Percentiles rank a stretch among this genome's conserved stretches.
phyloP scores from a whole-genome alignment of 2,329 filamentous ascomycete species.

The Penicillium frequentans region DNA sequence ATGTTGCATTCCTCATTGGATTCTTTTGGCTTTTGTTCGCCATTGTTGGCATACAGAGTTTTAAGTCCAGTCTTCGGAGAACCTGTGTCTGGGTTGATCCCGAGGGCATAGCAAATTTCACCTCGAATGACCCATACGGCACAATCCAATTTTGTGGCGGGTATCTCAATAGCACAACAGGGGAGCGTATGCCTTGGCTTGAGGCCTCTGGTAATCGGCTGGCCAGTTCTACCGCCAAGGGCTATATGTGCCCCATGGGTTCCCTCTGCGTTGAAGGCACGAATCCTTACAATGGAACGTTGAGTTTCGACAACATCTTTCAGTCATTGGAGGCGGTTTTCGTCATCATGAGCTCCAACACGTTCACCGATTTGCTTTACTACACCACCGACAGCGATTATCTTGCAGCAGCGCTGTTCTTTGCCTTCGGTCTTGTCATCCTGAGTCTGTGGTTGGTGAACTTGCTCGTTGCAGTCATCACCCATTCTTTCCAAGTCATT shows the following conservation, averaged over 20 bases:
- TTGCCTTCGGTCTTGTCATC: constrained; percentile 73
- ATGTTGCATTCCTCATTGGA: constrained; percentile 88
- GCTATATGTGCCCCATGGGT: constrained; percentile 80
- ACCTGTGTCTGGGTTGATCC: constrained; percentile 78
- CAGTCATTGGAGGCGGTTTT: constrained; percentile 94
- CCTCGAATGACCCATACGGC: constrained; percentile 54
- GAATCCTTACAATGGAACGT: constrained; percentile 80
- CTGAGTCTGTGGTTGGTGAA: constrained; percentile 97
- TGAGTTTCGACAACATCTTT: constrained; percentile 93
- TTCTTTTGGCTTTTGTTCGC: constrained; percentile 99
- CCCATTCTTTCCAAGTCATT: constrained; percentile 97
- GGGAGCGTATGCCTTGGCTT: constrained; percentile 67
- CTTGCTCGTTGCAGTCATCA: constrained; percentile 92
- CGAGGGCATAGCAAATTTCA: constrained; percentile 39
- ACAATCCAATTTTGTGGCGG: constrained; percentile 82
- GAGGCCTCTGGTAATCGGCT: constrained; percentile 54
- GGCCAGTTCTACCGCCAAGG: constrained; percentile 61
- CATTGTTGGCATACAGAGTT: constrained; percentile 94
- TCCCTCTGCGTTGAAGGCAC: constrained; percentile 78
- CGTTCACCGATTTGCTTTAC: constrained; percentile 93
- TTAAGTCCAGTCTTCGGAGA: constrained; percentile 78
- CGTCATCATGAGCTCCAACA: constrained; percentile 97
- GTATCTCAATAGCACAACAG: constrained; percentile 64
- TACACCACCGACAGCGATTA: constrained; percentile 91
- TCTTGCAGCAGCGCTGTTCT: constrained; percentile 77